phyloP scores from a whole-genome alignment of 1,284 basidiomycete genomes.

The Peniophora sp. region DNA sequence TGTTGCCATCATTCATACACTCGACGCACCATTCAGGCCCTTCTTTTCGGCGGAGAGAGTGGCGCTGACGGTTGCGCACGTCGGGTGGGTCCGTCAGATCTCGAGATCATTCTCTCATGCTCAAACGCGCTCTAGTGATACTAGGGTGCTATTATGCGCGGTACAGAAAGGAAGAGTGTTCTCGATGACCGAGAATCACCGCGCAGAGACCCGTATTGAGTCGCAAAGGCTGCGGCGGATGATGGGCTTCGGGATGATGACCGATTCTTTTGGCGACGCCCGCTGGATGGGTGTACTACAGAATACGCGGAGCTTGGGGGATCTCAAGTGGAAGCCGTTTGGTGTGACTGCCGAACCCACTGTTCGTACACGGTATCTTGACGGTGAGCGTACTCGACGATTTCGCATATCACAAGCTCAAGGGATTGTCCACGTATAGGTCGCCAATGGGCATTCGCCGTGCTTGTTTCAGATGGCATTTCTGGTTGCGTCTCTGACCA shows the following conservation, averaged over 20 bases:
- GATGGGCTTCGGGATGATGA: slow-evolving; percentile 86
- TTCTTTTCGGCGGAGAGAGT: slow-evolving; percentile 72
- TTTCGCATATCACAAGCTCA: slow-evolving; percentile 3
- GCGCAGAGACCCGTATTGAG: slow-evolving; percentile 86
- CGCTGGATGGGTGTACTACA: slow-evolving; percentile 95
- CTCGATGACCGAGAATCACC: slow-evolving; percentile 87
- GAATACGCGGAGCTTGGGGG: slow-evolving; percentile 91
- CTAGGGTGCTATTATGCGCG: slow-evolving; percentile 78
- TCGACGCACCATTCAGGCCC: slow-evolving; percentile 65
- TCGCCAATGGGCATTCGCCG: slow-evolving; percentile 69
- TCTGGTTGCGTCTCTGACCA: slow-evolving; percentile 88
- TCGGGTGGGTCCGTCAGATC: slow-evolving; percentile 51
- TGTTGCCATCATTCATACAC: slow-evolving; percentile 80
- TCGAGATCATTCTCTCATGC: slow-evolving; percentile 3
- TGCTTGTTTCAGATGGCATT: slow-evolving; percentile 86
- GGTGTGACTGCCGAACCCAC: slow-evolving; percentile 96
- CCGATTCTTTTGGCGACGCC: slow-evolving; percentile 93
- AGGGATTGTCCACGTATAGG: slow-evolving; percentile 31
- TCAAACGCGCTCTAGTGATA: slow-evolving; percentile 54
- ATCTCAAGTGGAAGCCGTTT: slow-evolving; percentile 82
- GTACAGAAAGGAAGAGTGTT: slow-evolving; percentile 64
- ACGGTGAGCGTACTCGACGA: slow-evolving; percentile 40
- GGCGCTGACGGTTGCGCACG: slow-evolving; percentile 84
- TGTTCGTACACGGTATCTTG: slow-evolving; percentile 72
- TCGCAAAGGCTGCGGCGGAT: slow-evolving; percentile 78